Evolutionary conservation across 441 rosid genomes (phyloP).

Genomic region (Brassica hybrid): DNA sequence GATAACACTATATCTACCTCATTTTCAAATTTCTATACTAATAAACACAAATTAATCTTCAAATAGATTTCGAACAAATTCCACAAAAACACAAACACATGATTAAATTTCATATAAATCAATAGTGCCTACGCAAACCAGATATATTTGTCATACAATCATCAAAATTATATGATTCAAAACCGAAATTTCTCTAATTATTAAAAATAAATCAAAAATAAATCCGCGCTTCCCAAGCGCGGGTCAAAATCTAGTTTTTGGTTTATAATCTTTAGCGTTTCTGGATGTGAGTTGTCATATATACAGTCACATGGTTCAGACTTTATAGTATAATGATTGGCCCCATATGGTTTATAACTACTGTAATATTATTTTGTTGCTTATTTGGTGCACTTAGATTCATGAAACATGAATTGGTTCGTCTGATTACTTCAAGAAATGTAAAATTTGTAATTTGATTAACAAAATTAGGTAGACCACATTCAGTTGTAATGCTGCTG

Average conservation of each 20-base stretch:
- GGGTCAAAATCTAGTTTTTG: neutral
- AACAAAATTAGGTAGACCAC: neutral
- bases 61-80: too few species aligned
- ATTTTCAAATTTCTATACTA: too few species aligned
- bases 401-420: neutral
- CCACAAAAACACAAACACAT: too few species aligned
- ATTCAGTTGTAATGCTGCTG: conserved; percentile 74
- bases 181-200: too few species aligned
- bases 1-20: too few species aligned
- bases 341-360: conserved; percentile 17
- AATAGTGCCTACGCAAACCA: too few species aligned
- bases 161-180: too few species aligned
- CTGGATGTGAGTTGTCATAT: conserved; percentile 16
- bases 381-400: neutral
- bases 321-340: conserved; percentile 20
- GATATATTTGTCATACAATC: too few species aligned
- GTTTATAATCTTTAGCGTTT: neutral
- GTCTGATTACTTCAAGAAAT: neutral
- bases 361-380: neutral
- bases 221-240: neutral
- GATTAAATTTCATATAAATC: too few species aligned
- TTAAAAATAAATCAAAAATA: too few species aligned
- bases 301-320: conserved; percentile 23
- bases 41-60: too few species aligned
- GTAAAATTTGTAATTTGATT: neutral